phyloP scores from a whole-genome alignment of 441 rosid genomes.

The Pelargonium exstipulatum region DNA sequence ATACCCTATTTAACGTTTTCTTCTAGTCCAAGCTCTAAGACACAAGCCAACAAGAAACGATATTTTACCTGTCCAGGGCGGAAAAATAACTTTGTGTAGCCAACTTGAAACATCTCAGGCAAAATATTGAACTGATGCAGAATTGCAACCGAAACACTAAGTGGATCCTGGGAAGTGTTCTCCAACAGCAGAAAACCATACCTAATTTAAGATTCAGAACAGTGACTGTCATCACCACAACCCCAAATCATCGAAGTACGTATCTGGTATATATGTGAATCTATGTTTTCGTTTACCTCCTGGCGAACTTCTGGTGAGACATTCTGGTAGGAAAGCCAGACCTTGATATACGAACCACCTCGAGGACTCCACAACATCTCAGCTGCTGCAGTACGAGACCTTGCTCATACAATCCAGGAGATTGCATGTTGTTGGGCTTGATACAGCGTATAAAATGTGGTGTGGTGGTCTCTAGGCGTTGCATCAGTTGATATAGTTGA shows the following conservation, averaged over 20 bases:
- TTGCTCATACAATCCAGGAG: slow-evolving; percentile 86
- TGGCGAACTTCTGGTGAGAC: slow-evolving; percentile 92
- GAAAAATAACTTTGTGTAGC: slow-evolving; percentile 92
- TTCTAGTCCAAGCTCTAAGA: no score
- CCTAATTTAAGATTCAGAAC: slow-evolving; percentile 38
- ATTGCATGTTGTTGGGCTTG: slow-evolving; percentile 83
- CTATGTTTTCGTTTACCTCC: slow-evolving; percentile 47
- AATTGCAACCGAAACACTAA: slow-evolving; percentile 92
- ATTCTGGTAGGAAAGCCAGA: slow-evolving; percentile 98
- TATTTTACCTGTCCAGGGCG: slow-evolving; percentile 84
- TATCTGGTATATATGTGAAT: neutral
- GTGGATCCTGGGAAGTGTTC: slow-evolving; percentile 77
- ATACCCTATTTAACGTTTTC: no score
- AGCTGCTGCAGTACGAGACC: slow-evolving; percentile 90
- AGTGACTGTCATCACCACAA: slow-evolving; percentile 14
- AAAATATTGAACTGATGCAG: slow-evolving; percentile 93
- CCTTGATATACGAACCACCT: slow-evolving; percentile 95
- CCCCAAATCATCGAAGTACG: slow-evolving; percentile 11
- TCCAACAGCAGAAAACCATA: slow-evolving; percentile 94
- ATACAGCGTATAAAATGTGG: slow-evolving; percentile 98
- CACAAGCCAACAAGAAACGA: neutral
- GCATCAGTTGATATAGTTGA: slow-evolving; percentile 96
- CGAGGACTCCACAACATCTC: slow-evolving; percentile 97
- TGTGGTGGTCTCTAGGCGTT: slow-evolving; percentile 86
- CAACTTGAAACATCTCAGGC: slow-evolving; percentile 99